Percentiles rank a stretch among this genome's conserved stretches.
Conservation (phyloP, 257 asterid genomes). For the Nicotiana tabacum region DNA sequence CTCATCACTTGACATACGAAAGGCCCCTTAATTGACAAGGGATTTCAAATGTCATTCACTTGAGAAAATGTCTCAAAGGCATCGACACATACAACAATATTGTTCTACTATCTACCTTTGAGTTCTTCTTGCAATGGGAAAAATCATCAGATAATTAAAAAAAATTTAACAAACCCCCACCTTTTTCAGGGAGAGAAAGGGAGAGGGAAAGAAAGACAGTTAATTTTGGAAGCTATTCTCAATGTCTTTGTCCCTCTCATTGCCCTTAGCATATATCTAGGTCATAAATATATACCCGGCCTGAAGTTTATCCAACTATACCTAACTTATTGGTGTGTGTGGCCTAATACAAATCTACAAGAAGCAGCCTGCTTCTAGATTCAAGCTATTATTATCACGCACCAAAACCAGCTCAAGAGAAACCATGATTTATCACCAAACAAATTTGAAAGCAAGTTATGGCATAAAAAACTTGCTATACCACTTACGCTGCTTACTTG, state of each 20-base stretch:
- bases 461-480: neutral
- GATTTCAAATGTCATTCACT: neutral
- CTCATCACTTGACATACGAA: neutral
- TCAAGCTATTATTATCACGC: neutral
- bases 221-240: neutral
- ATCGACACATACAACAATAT: neutral
- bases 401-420: neutral
- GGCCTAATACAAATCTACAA: neutral
- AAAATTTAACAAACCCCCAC: neutral
- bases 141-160: neutral
- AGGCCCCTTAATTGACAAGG: neutral
- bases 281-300: neutral
- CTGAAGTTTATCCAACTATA: neutral
- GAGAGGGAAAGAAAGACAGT: neutral
- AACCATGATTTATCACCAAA: neutral
- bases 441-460: neutral
- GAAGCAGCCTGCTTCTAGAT: neutral
- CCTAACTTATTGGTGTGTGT: neutral
- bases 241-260: neutral
- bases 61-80: neutral
- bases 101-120: neutral
- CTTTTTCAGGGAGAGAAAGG: neutral
- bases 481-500: slow-evolving; percentile 60
- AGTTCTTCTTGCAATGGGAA: neutral
- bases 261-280: neutral